Evolutionary conservation across 139 green algal species (phyloP).

Genomic region (Asterochloris sp.): DNA sequence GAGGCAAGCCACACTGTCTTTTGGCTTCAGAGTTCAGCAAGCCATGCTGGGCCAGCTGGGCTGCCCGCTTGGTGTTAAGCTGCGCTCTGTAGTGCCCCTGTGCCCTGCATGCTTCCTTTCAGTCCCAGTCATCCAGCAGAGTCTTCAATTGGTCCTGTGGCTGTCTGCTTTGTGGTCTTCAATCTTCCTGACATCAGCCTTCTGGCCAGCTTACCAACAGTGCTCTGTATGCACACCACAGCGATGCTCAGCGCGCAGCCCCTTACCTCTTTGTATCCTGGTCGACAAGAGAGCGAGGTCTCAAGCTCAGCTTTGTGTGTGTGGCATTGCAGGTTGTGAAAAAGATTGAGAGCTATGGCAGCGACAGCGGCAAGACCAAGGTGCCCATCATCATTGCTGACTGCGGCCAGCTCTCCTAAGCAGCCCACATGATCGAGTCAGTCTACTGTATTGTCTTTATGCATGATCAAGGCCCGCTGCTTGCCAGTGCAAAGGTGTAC

Average conservation of each 20-base stretch:
- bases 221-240: too few species aligned
- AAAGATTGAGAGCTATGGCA: slow-evolving; percentile 55
- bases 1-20: slow-evolving; percentile 31
- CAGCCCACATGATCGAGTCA: background rate
- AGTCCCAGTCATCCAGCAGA: too few species aligned
- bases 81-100: too few species aligned
- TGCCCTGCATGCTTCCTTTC: too few species aligned
- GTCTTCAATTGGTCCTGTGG: too few species aligned
- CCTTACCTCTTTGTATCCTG: too few species aligned
- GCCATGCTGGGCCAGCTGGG: background rate
- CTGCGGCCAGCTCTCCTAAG: slow-evolving; percentile 67
- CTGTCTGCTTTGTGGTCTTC: too few species aligned
- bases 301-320: background rate
- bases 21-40: background rate
- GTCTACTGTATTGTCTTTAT: too few species aligned
- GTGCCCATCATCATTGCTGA: slow-evolving; percentile 65
- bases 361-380: slow-evolving; percentile 33
- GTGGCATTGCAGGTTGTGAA: slow-evolving; percentile 35
- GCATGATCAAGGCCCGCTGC: background rate
- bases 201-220: too few species aligned
- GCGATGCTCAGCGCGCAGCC: too few species aligned
- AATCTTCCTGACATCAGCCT: too few species aligned
- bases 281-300: background rate
- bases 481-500: background rate
- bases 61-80: too few species aligned